Conservation (phyloP, 495 filamentous ascomycete species). For the Friedmanniomyces endolithicus region DNA sequence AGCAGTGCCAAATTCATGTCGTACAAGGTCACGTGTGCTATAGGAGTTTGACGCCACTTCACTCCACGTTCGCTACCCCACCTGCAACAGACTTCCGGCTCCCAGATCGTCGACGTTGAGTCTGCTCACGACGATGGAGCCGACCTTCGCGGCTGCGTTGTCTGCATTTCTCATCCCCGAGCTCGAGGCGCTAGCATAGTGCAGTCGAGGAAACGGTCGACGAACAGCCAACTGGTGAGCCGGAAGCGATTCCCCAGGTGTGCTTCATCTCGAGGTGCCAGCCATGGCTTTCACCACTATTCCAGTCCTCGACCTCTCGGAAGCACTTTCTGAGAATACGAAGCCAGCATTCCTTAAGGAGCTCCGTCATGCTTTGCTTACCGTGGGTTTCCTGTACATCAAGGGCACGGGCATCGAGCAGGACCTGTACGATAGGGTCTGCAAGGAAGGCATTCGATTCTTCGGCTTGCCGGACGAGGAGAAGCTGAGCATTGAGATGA, state of each 20-base stretch:
- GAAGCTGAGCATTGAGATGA: slow-evolving; percentile 78
- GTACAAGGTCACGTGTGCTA: too few relatives aligned
- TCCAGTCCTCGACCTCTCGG: slow-evolving; percentile 68
- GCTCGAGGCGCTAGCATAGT: neutral
- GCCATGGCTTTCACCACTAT: slow-evolving; percentile 51
- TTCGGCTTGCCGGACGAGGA: slow-evolving; percentile 75
- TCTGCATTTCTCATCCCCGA: neutral
- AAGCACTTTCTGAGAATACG: slow-evolving; percentile 48
- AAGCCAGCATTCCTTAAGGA: slow-evolving; percentile 61
- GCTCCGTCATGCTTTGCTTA: slow-evolving; percentile 68
- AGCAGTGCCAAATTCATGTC: too few relatives aligned
- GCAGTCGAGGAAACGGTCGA: too few relatives aligned
- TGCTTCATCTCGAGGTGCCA: neutral
- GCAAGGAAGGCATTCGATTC: slow-evolving; percentile 54
- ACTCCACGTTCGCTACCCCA: neutral
- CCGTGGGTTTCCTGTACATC: slow-evolving; percentile 89
- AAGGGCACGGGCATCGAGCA: slow-evolving; percentile 67
- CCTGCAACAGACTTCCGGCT: neutral
- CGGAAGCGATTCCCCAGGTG: neutral
- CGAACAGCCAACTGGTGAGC: too few relatives aligned
- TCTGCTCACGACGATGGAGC: neutral
- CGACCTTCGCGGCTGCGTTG: neutral
- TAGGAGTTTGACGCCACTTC: neutral
- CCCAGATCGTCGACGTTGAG: neutral
- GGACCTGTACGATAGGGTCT: slow-evolving; percentile 53